Conservation (phyloP, 176 grass and related monocot genomes). For the Aegilops bicornis region DNA sequence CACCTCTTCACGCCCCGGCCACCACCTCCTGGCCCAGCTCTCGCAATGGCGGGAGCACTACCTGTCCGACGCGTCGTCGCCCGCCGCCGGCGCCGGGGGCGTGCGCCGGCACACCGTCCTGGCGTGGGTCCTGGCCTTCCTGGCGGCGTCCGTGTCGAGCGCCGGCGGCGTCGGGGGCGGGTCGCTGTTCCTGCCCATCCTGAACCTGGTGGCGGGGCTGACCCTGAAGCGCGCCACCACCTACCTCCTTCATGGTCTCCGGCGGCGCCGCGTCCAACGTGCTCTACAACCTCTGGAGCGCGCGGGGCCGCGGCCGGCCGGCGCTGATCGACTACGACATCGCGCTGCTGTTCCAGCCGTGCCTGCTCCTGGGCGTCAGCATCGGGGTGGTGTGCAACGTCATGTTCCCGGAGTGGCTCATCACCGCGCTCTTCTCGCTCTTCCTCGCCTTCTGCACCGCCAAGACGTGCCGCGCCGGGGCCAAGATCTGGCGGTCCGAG, state of each 20-base stretch:
- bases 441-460: constrained; percentile 66
- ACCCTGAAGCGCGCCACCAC: constrained; percentile 62
- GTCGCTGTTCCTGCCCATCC: constrained; percentile 79
- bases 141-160: constrained; percentile 64
- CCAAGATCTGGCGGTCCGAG: constrained; percentile 66
- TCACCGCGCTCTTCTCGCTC: constrained; percentile 60
- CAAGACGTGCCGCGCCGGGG: constrained; percentile 66
- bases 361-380: constrained; percentile 81
- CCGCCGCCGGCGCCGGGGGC: not conserved
- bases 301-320: not conserved
- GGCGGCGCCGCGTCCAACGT: constrained; percentile 64
- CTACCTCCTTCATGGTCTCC: constrained; percentile 78
- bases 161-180: constrained; percentile 71
- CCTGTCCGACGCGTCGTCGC: constrained; percentile 11
- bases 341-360: constrained; percentile 65
- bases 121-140: constrained; percentile 56
- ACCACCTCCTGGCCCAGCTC: constrained; percentile 22
- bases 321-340: constrained; percentile 68
- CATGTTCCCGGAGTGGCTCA: constrained; percentile 88
- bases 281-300: constrained; percentile 55
- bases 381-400: constrained; percentile 79
- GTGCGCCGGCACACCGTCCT: not conserved
- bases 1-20: constrained; percentile 11
- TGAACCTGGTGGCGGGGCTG: constrained; percentile 58
- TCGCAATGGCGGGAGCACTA: constrained; percentile 49